phyloP scores from a whole-genome alignment of 2,329 filamentous ascomycete species.

The Diplodia mutila region DNA sequence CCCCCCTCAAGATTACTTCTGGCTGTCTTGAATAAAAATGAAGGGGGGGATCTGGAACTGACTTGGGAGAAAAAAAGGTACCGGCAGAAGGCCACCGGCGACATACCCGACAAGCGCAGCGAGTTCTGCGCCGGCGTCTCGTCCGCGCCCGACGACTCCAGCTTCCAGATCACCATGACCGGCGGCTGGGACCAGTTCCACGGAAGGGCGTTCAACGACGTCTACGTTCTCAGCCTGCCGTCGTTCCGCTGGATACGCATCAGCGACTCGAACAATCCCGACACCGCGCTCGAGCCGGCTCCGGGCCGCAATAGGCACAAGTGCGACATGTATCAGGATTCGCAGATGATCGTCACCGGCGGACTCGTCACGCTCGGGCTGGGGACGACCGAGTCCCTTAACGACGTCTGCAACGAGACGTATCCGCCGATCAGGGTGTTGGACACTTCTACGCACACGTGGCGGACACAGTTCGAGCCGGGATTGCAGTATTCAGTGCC shows the following conservation, averaged over 20 bases:
- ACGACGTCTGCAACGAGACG: constrained; percentile 9
- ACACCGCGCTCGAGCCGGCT: not conserved
- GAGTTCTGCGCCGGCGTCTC: constrained; percentile 24
- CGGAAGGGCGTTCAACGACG: not conserved
- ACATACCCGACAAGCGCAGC: constrained; percentile 4
- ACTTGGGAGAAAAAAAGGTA: not conserved
- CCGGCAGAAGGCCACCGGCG: constrained; percentile 3
- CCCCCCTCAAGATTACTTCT: too few relatives aligned
- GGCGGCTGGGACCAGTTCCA: constrained; percentile 22
- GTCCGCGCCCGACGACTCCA: constrained; percentile 18
- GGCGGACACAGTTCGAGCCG: constrained; percentile 10
- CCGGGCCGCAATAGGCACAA: constrained; percentile 11
- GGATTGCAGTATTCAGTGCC: constrained; percentile 1
- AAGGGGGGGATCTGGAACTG: too few relatives aligned
- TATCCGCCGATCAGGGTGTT: constrained; percentile 16
- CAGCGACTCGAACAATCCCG: constrained; percentile 3
- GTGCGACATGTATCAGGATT: constrained; percentile 17
- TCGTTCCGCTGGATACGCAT: constrained; percentile 25
- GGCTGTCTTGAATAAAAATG: too few relatives aligned
- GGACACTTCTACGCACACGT: constrained; percentile 11
- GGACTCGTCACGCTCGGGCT: not conserved
- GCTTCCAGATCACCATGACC: constrained; percentile 25
- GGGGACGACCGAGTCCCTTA: not conserved
- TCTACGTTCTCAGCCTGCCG: constrained; percentile 20
- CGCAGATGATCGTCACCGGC: constrained; percentile 20